A percentile compares a stretch with the other conserved stretches of the same genome.
Conservation (phyloP, 2,329 filamentous ascomycete genomes). For the Epichloe aotearoae region DNA sequence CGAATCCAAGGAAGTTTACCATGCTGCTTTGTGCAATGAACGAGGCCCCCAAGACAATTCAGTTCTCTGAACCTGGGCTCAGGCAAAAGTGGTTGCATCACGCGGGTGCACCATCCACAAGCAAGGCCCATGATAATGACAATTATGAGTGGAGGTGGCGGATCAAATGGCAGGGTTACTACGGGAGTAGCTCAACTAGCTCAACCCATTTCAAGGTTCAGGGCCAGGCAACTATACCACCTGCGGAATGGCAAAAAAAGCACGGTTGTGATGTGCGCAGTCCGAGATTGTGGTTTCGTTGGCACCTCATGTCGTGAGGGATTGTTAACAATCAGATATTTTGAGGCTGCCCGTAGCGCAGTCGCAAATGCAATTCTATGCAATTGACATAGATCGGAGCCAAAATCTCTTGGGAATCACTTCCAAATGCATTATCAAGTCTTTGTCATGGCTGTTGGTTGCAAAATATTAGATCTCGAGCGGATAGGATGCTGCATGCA, state of each 20-base stretch:
- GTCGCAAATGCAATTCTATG: not conserved
- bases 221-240: not conserved
- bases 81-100: not conserved
- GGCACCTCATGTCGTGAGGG: not conserved
- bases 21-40: no score
- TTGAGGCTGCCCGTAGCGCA: not conserved
- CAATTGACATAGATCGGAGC: not conserved
- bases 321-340: not conserved
- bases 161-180: constrained; percentile 9
- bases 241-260: constrained; percentile 7
- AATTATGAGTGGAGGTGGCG: constrained; percentile 7
- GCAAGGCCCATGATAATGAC: not conserved
- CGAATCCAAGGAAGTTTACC: no score
- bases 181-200: not conserved
- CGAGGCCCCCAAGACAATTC: not conserved
- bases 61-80: not conserved
- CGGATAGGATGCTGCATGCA: constrained; percentile 5
- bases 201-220: not conserved
- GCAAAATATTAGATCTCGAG: not conserved
- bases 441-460: not conserved
- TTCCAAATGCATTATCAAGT: no score
- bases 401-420: not conserved
- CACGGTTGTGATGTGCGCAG: constrained; percentile 5
- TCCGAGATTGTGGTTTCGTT: not conserved
- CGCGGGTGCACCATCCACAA: not conserved